Evolutionary conservation across 305 asterid genomes (phyloP), one percentile per base, ranked within the genome.

Genomic region (Andrographis paniculata): DNA sequence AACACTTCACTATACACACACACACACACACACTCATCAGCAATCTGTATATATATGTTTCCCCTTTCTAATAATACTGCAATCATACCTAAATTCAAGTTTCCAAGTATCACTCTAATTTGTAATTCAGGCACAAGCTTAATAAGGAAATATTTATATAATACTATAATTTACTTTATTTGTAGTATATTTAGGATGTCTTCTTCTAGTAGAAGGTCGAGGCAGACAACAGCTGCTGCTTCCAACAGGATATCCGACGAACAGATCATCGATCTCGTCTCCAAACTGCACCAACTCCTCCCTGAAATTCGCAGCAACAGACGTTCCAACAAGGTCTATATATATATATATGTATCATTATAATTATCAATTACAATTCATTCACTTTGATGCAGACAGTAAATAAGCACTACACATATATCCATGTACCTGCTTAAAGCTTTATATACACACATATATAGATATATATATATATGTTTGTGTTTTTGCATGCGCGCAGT

Each of bases 241-340:
- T 55, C 89, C 1, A 9, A 2, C 0, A 74, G 95, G 55, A 84
- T 84, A 43, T 52, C 80, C 4, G 95, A 84, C 47, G 89, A 84
- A 46, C 82, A 84, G 55, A 84, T 84, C 20, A 71, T 76, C 44
- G 80, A 78, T 31, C 87, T 84, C 30, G 70, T 84, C 22, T 76
- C 95, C 61, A 78, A 81, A 69, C 60, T 84, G 60, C 84, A 78
- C 37, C 89, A 78, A 37, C 82, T 78, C 56, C 76, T 84, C 14
- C 95, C 95, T 0, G 80, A 84, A 64, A 67, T 76, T 68, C 80
- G 68, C 52, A 64, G 58, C 50, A 20, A 53, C 35, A 60, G 76
- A 17, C 86, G 88, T 58, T 58, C 86, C 14, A 72, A 42, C 66
- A 84, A 84, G 92, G 94, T 84, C 18, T 42, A 16, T 8, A 41